Evolutionary conservation across 257 asterid species (phyloP), one percentile per base, ranked within the genome.

Genomic region (Solanum habrochaites): DNA sequence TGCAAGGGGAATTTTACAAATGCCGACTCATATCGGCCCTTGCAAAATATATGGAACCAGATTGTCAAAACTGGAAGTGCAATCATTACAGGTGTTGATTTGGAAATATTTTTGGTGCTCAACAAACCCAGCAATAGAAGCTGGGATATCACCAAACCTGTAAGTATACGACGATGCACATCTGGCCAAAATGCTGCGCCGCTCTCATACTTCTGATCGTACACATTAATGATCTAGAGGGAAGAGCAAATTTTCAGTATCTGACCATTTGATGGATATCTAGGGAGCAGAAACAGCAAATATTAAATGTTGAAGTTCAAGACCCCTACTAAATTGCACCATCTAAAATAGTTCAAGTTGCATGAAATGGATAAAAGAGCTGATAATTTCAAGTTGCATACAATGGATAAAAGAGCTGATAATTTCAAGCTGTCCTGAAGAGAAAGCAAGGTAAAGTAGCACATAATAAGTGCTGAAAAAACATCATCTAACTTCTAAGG

Each of bases 101-200:
- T 89, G 32, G 90, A 84, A 87, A 93, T 92, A 39, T 21, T 31
- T 88, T 87, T 95, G 77, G 98, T 94, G 93, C 95, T 95, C 88
- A 96, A 64, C 84, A 95, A 87, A 83, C 99, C 99, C 93, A 95
- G 86, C 82, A 95, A 85, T 73, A 95, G 92, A 83, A 96, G 80
- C 90, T 96, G 99, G 35, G 98, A 93, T 82, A 95, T 87, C 32
- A 96, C 84, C 86, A 96, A 84, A 81, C 96, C 94, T 77, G 90
- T 86, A 70, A 96, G 87, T 72, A 96, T 87, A 85, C 98, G 96
- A 25, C 90, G 92, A 87, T 95, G 98, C 86, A 96, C 99, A 83
- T 96, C 97, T 37, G 98, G 99, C 99, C 99, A 96, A 87, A 90
- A 95, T 6, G 88, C 37, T n/a, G 97, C 99, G n/a, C 92, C 99